Percentiles rank a stretch among this genome's conserved stretches.
Conservation (phyloP, 78 protist species). For the Dictyostelium intermedium region DNA sequence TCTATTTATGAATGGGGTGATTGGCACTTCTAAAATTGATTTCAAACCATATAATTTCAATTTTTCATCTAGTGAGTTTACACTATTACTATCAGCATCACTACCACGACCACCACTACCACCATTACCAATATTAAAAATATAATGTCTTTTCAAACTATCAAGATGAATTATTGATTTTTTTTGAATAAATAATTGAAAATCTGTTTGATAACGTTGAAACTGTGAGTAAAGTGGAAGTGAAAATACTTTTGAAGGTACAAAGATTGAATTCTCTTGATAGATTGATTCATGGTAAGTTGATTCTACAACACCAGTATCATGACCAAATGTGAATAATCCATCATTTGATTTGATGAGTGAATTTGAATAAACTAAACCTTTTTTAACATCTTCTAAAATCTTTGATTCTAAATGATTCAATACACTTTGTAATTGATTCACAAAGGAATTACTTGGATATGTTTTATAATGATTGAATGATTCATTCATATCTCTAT, state of each 20-base stretch:
- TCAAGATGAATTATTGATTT: background rate
- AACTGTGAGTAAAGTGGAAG: background rate
- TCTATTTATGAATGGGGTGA: background rate
- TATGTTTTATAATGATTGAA: background rate
- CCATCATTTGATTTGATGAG: background rate
- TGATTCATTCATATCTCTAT: background rate
- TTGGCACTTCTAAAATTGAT: background rate
- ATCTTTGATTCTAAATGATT: background rate
- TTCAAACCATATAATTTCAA: background rate
- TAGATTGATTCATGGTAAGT: background rate
- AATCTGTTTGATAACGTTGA: background rate
- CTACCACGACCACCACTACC: background rate
- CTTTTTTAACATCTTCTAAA: background rate
- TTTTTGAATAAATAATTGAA: background rate
- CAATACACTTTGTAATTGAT: background rate
- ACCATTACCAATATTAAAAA: background rate
- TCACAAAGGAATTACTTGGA: background rate
- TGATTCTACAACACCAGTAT: background rate
- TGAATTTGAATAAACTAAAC: background rate
- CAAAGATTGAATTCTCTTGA: background rate
- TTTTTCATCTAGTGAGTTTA: background rate
- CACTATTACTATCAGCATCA: background rate
- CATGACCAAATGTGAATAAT: background rate
- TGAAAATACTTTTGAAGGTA: background rate
- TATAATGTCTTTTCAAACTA: background rate